phyloP scores from a whole-genome alignment of 768 basidiomycete species.

The Trametes maxima region DNA sequence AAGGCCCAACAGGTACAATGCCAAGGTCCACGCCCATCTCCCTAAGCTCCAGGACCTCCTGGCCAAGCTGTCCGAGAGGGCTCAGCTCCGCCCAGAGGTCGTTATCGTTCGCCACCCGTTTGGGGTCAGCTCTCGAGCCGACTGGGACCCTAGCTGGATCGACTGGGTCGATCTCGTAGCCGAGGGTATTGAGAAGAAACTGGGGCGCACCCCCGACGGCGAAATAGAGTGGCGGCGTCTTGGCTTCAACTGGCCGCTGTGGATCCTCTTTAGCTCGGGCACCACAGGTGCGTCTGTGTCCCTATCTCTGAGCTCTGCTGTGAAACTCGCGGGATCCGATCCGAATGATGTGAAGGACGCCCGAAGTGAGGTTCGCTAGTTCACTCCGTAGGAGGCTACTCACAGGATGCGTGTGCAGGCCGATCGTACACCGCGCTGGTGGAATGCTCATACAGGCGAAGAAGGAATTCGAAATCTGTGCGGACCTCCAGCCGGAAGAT shows the following conservation, averaged over 20 bases:
- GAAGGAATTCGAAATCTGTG: slow-evolving; percentile 72
- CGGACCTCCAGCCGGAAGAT: slow-evolving; percentile 63
- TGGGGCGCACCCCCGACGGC: slow-evolving; percentile 53
- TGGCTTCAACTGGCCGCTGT: slow-evolving; percentile 76
- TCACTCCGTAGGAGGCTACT: slow-evolving; percentile 14
- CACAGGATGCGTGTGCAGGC: slow-evolving; percentile 42
- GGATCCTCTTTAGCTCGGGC: slow-evolving; percentile 85
- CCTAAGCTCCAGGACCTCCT: slow-evolving; percentile 64
- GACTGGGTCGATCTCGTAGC: slow-evolving; percentile 57
- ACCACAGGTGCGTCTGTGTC: slow-evolving; percentile 60
- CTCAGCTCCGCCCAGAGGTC: slow-evolving; percentile 46
- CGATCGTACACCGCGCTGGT: slow-evolving; percentile 77
- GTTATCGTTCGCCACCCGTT: slow-evolving; percentile 56
- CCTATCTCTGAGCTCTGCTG: neutral
- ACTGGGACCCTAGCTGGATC: slow-evolving; percentile 53
- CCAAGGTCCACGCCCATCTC: slow-evolving; percentile 66
- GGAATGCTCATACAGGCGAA: slow-evolving; percentile 76
- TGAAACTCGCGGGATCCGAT: slow-evolving; percentile 12
- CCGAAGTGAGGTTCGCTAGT: slow-evolving; percentile 52
- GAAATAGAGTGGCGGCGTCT: slow-evolving; percentile 66
- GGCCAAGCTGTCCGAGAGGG: slow-evolving; percentile 46
- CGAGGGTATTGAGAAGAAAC: slow-evolving; percentile 45
- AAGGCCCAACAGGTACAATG: slow-evolving; percentile 57
- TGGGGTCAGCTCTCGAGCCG: slow-evolving; percentile 33
- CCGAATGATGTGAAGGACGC: slow-evolving; percentile 23